phyloP scores from a whole-genome alignment of 2,329 filamentous ascomycete genomes.

The Trichoderma breve region DNA sequence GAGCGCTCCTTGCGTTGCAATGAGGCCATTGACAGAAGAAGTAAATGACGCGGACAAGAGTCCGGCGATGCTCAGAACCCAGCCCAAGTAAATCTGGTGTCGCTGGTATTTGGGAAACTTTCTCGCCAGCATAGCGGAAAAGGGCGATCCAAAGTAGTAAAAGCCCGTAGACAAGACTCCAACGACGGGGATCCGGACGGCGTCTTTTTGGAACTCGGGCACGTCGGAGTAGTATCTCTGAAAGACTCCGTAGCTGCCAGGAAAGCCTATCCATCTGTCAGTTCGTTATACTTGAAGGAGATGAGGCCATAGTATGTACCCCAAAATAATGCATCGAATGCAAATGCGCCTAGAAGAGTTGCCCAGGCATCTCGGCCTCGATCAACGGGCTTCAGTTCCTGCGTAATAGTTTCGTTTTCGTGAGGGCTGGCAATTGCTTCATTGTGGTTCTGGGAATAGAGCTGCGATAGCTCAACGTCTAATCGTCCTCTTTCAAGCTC shows the following conservation, averaged over 20 bases:
- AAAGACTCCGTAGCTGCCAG: slow-evolving; percentile 31
- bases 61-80: slow-evolving; percentile 39
- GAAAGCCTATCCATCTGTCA: slow-evolving; percentile 24
- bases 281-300: rapidly evolving
- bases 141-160: slow-evolving; percentile 29
- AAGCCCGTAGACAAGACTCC: slow-evolving; percentile 30
- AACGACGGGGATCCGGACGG: slow-evolving; percentile 27
- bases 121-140: slow-evolving; percentile 26
- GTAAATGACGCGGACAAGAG: slow-evolving; percentile 37
- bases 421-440: neutral
- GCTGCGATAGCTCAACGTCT: neutral
- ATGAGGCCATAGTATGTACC: neutral
- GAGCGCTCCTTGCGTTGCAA: slow-evolving; percentile 40
- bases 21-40: slow-evolving; percentile 32
- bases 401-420: neutral
- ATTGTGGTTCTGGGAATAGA: neutral
- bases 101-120: slow-evolving; percentile 26
- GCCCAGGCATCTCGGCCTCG: slow-evolving; percentile 26
- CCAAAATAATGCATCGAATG: slow-evolving; percentile 29
- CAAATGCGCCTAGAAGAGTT: slow-evolving; percentile 26
- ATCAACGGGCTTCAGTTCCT: slow-evolving; percentile 26
- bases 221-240: slow-evolving; percentile 31
- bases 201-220: slow-evolving; percentile 26
- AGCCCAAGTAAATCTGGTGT: slow-evolving; percentile 39
- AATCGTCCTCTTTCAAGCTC: neutral